Conservation (phyloP, 768 basidiomycete genomes). For the Pseudohyphozyma bogoriensis region DNA sequence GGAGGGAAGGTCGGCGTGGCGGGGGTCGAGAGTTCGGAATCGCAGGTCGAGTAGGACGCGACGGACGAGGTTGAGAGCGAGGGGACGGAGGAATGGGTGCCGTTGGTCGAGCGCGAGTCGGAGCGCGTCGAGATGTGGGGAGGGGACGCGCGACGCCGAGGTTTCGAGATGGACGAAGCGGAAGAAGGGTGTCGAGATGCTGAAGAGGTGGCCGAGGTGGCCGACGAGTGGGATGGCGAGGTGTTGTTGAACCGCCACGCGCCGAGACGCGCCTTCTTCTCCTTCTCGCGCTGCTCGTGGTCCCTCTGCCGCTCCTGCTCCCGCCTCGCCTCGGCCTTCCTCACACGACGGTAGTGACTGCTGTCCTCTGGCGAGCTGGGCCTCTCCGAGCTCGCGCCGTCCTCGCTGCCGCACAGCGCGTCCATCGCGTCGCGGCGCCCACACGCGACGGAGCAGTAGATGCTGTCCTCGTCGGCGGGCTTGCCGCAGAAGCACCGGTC, state of each 20-base stretch:
- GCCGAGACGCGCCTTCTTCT: not conserved
- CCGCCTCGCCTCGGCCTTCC: constrained; percentile 11
- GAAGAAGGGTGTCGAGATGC: not conserved
- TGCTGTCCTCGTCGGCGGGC: constrained; percentile 19
- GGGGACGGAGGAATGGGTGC: not conserved
- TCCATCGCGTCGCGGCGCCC: constrained; percentile 21
- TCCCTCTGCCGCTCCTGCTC: constrained; percentile 8
- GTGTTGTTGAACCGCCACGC: not conserved
- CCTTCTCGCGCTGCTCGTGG: not conserved
- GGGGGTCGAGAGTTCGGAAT: constrained; percentile 2
- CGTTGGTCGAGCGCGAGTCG: not conserved
- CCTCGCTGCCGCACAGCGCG: constrained; percentile 18
- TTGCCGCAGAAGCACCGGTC: constrained; percentile 27
- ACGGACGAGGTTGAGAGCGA: constrained; percentile 1
- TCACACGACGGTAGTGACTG: constrained; percentile 13
- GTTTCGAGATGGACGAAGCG: no score
- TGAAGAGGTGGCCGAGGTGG: not conserved
- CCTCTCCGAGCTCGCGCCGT: not conserved
- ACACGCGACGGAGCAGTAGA: constrained; percentile 22
- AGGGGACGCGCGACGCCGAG: no score
- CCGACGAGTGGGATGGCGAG: not conserved
- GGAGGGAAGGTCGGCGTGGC: not conserved
- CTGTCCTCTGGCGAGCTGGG: not conserved
- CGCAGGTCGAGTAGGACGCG: not conserved
- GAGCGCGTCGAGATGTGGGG: not conserved